Evolutionary conservation across 2,329 filamentous ascomycete genomes (phyloP).

Genomic region (Xylaria sp.): DNA sequence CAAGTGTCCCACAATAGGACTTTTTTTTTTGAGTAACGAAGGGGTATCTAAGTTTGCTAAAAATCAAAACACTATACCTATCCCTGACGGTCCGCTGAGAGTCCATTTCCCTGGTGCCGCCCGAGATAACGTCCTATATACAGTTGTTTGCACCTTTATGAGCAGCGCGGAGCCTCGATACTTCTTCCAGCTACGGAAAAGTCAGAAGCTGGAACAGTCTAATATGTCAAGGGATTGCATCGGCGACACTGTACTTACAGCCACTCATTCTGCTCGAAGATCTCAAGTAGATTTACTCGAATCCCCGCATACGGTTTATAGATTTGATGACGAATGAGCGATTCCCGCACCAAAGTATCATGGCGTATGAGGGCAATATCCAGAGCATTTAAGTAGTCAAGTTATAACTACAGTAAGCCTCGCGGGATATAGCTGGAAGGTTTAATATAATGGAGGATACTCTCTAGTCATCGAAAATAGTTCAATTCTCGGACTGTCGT

Average conservation of each 20-base stretch:
- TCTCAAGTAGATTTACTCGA: neutral
- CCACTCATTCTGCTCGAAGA: neutral
- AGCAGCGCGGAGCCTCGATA: neutral
- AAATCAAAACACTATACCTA: slow-evolving; percentile 4
- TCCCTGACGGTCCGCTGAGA: neutral
- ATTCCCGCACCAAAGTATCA: neutral
- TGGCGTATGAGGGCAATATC: neutral
- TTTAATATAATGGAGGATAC: neutral
- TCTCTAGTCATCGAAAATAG: neutral
- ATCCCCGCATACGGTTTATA: neutral
- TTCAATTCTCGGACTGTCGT: neutral
- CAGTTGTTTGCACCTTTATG: neutral
- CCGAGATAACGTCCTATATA: neutral
- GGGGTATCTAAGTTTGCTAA: slow-evolving; percentile 20
- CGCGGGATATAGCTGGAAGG: neutral
- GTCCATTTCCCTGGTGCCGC: neutral
- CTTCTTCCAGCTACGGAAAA: neutral
- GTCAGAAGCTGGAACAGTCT: neutral
- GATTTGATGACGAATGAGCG: neutral
- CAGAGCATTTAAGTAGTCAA: neutral
- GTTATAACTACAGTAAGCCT: neutral
- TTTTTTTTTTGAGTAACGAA: neutral
- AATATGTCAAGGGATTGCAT: neutral
- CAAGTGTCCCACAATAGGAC: neutral
- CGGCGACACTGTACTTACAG: neutral